Conservation (phyloP, 129 eudicot genomes). For the Silybum marianum region DNA sequence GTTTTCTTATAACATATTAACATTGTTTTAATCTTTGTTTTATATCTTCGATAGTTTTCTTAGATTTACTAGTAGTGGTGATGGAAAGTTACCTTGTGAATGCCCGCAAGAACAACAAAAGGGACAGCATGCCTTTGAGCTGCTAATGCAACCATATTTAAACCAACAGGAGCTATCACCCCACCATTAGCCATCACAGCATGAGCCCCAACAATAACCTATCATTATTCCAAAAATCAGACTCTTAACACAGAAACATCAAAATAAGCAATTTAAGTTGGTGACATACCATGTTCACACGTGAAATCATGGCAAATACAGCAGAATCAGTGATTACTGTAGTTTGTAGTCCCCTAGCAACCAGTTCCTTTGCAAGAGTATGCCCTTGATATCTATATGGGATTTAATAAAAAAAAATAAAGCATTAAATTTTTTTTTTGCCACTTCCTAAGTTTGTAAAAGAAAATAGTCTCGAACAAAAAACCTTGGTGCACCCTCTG, state of each 20-base stretch:
- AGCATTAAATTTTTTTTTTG: background rate
- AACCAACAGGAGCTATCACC: slow-evolving; percentile 92
- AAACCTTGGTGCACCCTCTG: slow-evolving; percentile 99
- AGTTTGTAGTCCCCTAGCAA: slow-evolving; percentile 83
- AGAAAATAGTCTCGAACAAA: slow-evolving; percentile 4
- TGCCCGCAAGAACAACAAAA: slow-evolving; percentile 82
- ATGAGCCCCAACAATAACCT: slow-evolving; percentile 99
- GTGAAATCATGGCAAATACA: slow-evolving; percentile 96
- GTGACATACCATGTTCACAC: slow-evolving; percentile 82
- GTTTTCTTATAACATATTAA: too few species aligned
- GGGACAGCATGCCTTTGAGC: slow-evolving; percentile 91
- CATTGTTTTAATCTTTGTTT: too few species aligned
- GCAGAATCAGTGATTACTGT: slow-evolving; percentile 97
- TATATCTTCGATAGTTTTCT: too few species aligned
- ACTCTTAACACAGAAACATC: background rate
- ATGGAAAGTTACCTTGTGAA: slow-evolving; percentile 70
- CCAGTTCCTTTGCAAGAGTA: slow-evolving; percentile 86
- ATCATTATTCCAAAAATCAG: background rate
- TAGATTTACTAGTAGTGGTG: background rate
- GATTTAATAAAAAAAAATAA: background rate
- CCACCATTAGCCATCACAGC: slow-evolving; percentile 99
- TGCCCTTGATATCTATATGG: slow-evolving; percentile 84
- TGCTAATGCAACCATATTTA: slow-evolving; percentile 85
- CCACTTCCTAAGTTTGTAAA: background rate
- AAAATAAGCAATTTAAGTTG: background rate